Base-by-base conservation (phyloP, 352 stramenopile genomes). In the Globisporangium spiculum region DNA sequence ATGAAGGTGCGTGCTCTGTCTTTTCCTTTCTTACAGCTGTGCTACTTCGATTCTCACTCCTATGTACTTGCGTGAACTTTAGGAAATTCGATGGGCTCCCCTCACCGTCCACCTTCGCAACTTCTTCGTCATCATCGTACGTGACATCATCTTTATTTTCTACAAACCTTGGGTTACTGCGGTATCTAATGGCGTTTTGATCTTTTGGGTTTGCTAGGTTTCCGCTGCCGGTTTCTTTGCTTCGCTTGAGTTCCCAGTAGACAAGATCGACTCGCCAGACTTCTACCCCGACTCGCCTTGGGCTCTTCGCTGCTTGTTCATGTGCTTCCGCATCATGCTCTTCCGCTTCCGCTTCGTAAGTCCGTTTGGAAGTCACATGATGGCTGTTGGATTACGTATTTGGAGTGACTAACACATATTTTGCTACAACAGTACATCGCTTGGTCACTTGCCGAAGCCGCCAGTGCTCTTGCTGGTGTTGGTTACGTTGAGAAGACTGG, bases 261-360 rank as follows among this genome's bases (percentile, higher is more conserved):
- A 92, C 12, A 46, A 83, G 61, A 96, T 96, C 61, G 88, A 96
- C 65, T 86, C 83, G 14, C 82, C 86, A 34, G 78, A 84, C 22
- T 96, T 94, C 54, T 90, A 79, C 60, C 77, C 84, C 4, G 68
- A 93, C 44, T 68, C 77, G 1, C 73, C 77, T 10, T 93, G 81
- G 82, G 74, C 71, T 54, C 66, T 81, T 50, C 88, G 86, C 53
- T 93, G 85, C 66, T 63, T 94, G 32, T 73, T 70, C 41, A 91
- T 93, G 84, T 93, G 85, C 66, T 69, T 93, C 48, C 81, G 72
- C 46, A 76, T 93, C 58, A 84, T 92, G 75, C 72, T 96, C 7
- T 93, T 91, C 74, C 87, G 87, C 64, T 93, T 94, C 75, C 86
- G 86, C 67, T 96, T 90, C 46, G 88, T 96, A 84, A 52, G 84